Base-by-base conservation (phyloP, 768 basidiomycete species). In the Amanita jacksonii region DNA sequence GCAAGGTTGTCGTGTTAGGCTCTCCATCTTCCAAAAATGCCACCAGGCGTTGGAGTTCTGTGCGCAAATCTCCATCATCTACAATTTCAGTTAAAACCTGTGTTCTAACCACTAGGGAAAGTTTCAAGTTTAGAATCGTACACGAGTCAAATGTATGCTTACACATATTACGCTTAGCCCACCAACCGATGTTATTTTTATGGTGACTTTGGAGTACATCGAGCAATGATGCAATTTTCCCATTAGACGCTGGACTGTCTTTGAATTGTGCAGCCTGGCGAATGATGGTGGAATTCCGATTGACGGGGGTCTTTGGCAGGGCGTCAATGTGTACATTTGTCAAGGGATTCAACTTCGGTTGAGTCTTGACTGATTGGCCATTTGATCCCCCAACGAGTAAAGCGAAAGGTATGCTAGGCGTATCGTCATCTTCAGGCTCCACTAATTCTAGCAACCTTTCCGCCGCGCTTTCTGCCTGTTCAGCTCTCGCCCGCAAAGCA, bases 391-490 rank as follows among this genome's bases (percentile, higher is more conserved):
- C 68, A 31, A 74, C 62, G 32, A 77, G 55, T 30, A 85, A 57
- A 0, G 79, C 75, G 9, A 66, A 57, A 1, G 80, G 79, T 9
- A 82, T 68, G 8, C 70, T 63, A 16, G 76, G 74, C 47, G 74
- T 67, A 34, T 64, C 69, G 40, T 78, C 79, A 9, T 79, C 82
- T 37, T 88, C 86, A 10, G 82, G 76, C 49, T 90, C 86, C 9
- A 87, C 83, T 12, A 94, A 71, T 59, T 96, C 93, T 30, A 94
- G 59, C 20, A 97, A 63, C 38, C 88, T 75, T 57, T 89, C 83
- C 0, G 93, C 93, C 6, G 91, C 87, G 56, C 88, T 91, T 58
- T 92, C 88, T 0, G 93, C 93, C 57, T 96, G 93, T 52, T 87
- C 86, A 1, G 93, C 92, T 41, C 87, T 77, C 2, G 87, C 87